phyloP scores from a whole-genome alignment of 176 grass and related monocot species.

The Oryza meridionalis region DNA sequence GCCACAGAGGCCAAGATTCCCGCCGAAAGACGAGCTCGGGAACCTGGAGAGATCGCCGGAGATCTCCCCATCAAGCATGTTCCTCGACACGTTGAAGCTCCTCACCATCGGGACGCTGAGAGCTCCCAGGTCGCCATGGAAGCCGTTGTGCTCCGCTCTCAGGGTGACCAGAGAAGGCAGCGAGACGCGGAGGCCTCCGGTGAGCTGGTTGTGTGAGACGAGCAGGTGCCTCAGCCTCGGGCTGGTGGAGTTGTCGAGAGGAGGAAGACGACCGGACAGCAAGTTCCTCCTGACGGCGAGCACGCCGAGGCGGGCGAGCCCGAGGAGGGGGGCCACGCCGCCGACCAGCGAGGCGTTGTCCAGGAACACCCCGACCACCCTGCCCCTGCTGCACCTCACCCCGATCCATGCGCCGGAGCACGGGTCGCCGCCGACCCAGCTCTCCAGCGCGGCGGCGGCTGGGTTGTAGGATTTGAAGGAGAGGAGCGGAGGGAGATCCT shows the following conservation, averaged over 20 bases:
- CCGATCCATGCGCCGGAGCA: conserved; percentile 64
- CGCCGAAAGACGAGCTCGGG: conserved; percentile 48
- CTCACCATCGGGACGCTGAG: conserved; percentile 34
- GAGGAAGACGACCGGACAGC: conserved; percentile 45
- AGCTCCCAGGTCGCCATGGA: conserved; percentile 45
- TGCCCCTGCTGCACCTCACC: conserved; percentile 48
- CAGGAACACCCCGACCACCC: conserved; percentile 55
- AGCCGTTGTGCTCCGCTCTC: conserved; percentile 53
- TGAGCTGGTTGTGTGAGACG: conserved; percentile 51
- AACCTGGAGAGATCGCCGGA: conserved; percentile 46
- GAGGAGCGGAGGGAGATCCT: conserved; percentile 46
- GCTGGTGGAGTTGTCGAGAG: conserved; percentile 43
- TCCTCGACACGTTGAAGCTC: conserved; percentile 58
- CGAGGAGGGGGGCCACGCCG: conserved; percentile 51
- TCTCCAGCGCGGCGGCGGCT: conserved; percentile 20
- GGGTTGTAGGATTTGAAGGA: conserved; percentile 58
- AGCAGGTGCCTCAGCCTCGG: conserved; percentile 55
- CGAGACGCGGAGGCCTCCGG: conserved; percentile 36
- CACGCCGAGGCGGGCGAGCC: conserved; percentile 35
- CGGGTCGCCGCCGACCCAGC: conserved; percentile 56
- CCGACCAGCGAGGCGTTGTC: conserved; percentile 49
- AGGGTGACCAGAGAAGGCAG: conserved; percentile 53
- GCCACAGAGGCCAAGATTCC: conserved; percentile 56
- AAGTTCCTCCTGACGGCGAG: conserved; percentile 62
- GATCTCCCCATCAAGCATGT: conserved; percentile 53